phyloP scores from a whole-genome alignment of 2,329 filamentous ascomycete genomes.

The Fusarium sp. region DNA sequence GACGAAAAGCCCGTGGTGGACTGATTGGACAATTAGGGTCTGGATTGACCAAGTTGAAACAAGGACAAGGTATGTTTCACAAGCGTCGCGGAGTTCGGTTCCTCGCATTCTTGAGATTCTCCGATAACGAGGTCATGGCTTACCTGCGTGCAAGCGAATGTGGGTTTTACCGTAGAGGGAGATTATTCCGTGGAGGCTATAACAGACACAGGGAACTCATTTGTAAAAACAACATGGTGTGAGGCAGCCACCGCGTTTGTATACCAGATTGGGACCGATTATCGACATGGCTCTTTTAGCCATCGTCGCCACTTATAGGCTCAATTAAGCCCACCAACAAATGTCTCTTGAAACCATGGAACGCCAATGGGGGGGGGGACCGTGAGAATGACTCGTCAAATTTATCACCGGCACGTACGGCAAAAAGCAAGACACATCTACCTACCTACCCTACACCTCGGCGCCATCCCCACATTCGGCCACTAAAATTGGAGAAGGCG shows the following conservation, averaged over 20 bases:
- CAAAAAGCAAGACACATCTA: background rate
- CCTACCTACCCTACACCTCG: slow-evolving; percentile 21
- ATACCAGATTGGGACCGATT: background rate
- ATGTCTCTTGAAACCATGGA: background rate
- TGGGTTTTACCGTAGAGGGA: background rate
- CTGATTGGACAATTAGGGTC: background rate
- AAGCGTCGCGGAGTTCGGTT: background rate
- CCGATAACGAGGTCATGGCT: background rate
- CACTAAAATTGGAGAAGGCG: slow-evolving; percentile 24
- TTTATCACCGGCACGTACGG: background rate
- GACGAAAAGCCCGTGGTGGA: background rate
- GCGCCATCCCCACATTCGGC: slow-evolving; percentile 29
- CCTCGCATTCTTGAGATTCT: background rate
- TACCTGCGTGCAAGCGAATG: background rate
- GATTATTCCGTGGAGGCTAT: background rate
- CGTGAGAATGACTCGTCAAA: background rate
- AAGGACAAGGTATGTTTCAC: background rate
- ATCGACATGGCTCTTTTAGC: background rate
- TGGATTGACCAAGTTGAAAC: background rate
- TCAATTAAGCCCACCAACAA: background rate
- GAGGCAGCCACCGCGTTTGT: background rate
- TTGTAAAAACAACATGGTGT: background rate
- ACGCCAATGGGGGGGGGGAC: background rate
- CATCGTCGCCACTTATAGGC: background rate
- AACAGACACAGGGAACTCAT: background rate